Evolutionary conservation across 306 rosid species (phyloP), one percentile per base, ranked within the genome.

Genomic region (Coriaria nepalensis): DNA sequence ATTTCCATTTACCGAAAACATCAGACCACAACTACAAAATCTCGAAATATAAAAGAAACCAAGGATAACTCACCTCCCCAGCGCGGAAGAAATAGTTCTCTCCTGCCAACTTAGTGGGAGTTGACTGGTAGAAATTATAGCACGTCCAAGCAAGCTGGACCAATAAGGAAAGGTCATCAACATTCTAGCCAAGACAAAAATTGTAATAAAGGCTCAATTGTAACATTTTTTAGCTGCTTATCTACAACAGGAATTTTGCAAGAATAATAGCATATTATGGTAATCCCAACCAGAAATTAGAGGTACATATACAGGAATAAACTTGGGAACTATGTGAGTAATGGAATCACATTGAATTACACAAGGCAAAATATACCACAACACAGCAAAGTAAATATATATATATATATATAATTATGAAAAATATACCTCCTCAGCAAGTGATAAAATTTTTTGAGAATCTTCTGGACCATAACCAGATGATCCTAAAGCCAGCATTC

Each of bases 111-210:
- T 92, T 92, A 37, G 98, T 78, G 29, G 96, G 88, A 45, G 96
- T 86, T 32, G 87, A 79, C 74, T 92, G 96, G 66, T 86, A 92
- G 78, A 92, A 92, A 61, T 92, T 92, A 66, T 92, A 92, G 73
- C 98, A 92, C 50, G 98, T 92, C 98, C 98, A 92, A 57, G 98
- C 98, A 78, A 92, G 93, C 98, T 92, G 78, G 8, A 58, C 60
- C 35, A 15, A 15, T 47, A 39, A 13, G 53, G 53, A 59, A 64
- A 54, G 43, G 49, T 14, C 56, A 54, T 49, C n/a, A 7, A 56
- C 6, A 49, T 33, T 64, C 40, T 49, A 53, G 50, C 55, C 14
- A 59, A n/a, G n/a, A n/a, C n/a, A n/a, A n/a, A n/a, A n/a, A 52
- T 33, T 5, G 8, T 5, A 2, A 8, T 4, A 34, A 15, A 40